These are phyloP conservation scores for Alternaria tenuissima DNA, from an alignment of 2,329 filamentous ascomycete genomes.

Conservation along the genomic window DNA sequence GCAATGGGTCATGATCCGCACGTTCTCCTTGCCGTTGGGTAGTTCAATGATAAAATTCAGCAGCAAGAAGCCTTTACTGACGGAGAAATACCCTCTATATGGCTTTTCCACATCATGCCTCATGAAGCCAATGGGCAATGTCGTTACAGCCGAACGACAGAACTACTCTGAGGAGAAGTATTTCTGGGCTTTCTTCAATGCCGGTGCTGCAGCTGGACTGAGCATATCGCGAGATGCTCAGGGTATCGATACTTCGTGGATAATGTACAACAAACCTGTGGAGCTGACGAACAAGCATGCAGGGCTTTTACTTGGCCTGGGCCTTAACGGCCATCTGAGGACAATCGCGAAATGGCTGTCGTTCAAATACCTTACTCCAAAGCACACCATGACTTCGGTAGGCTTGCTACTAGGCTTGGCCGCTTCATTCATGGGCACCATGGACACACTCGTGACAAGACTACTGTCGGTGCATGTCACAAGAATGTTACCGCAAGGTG, in stretches of 20 bases:
- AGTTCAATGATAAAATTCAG: slow-evolving; percentile 89
- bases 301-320: slow-evolving; percentile 88
- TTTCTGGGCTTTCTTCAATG: slow-evolving; percentile 98
- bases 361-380: slow-evolving; percentile 98
- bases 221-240: slow-evolving; percentile 89
- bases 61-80: slow-evolving; percentile 85
- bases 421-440: slow-evolving; percentile 93
- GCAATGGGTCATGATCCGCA: slow-evolving; percentile 84
- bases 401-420: slow-evolving; percentile 91
- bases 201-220: slow-evolving; percentile 90
- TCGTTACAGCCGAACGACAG: slow-evolving; percentile 88
- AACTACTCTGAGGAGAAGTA: slow-evolving; percentile 95
- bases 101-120: slow-evolving; percentile 92
- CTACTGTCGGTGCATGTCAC: slow-evolving; percentile 95
- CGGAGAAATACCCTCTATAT: slow-evolving; percentile 87
- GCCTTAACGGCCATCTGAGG: slow-evolving; percentile 93
- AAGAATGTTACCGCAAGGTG: slow-evolving; percentile 88
- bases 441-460: slow-evolving; percentile 94
- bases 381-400: slow-evolving; percentile 99
- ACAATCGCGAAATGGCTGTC: slow-evolving; percentile 96
- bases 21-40: slow-evolving; percentile 86
- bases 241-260: slow-evolving; percentile 98
- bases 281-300: slow-evolving; percentile 97
- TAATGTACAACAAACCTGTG: slow-evolving; percentile 93
- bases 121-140: slow-evolving; percentile 90